phyloP scores from a whole-genome alignment of 164 flowering plant species.

The Magnolia sinica region DNA sequence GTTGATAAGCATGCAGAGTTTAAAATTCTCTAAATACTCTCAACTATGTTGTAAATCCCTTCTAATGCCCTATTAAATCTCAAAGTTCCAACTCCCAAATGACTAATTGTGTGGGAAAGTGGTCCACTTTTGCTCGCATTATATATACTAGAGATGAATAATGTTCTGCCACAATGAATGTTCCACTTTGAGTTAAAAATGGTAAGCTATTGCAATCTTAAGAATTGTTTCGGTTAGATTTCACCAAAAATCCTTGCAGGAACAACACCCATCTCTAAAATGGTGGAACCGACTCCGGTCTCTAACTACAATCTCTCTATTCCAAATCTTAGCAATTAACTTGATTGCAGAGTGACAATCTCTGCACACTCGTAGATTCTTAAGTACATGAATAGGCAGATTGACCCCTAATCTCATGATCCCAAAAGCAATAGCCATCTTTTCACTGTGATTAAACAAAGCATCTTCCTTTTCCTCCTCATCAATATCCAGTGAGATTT shows the following conservation, averaged over 20 bases:
- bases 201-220: too few relatives aligned
- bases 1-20: too few relatives aligned
- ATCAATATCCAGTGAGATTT: constrained; percentile 31
- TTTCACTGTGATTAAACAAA: constrained; percentile 29
- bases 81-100: too few relatives aligned
- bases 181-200: too few relatives aligned
- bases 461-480: constrained; percentile 27
- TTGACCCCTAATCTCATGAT: constrained; percentile 19
- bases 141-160: too few relatives aligned
- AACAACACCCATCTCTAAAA: constrained; percentile 33
- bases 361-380: constrained; percentile 35
- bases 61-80: too few relatives aligned
- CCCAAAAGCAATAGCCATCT: constrained; percentile 36
- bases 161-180: too few relatives aligned
- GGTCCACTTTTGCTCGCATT: too few relatives aligned
- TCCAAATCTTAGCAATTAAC: constrained; percentile 22
- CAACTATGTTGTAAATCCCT: too few relatives aligned
- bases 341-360: constrained; percentile 38
- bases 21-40: too few relatives aligned
- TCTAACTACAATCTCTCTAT: constrained; percentile 28
- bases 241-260: constrained; percentile 38
- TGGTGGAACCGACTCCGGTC: constrained; percentile 37
- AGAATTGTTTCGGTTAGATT: background rate
- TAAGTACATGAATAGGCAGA: constrained; percentile 26
- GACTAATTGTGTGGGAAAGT: too few relatives aligned